phyloP scores from a whole-genome alignment of 2,329 filamentous ascomycete genomes.

The Tolypocladium pustulatum region DNA sequence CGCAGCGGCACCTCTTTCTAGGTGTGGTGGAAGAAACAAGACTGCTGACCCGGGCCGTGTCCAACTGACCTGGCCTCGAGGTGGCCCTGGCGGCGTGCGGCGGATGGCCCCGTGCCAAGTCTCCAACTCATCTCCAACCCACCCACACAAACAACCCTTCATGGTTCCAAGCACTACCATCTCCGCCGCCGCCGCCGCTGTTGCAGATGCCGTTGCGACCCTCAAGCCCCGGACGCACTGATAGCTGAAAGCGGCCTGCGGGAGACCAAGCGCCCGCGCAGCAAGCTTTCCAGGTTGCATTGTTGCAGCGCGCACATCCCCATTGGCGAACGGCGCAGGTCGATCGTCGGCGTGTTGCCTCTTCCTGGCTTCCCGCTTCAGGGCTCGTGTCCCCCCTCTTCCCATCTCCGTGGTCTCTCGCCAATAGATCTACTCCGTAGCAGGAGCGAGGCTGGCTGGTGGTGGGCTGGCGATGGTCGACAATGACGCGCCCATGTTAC shows the following conservation, averaged over 20 bases:
- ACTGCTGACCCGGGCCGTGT: background rate
- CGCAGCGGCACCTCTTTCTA: background rate
- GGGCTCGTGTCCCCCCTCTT: background rate
- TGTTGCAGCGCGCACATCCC: background rate
- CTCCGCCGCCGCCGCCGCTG: background rate
- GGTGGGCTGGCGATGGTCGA: background rate
- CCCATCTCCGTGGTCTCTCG: background rate
- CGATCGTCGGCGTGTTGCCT: background rate
- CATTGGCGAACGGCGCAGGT: background rate
- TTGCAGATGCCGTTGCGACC: background rate
- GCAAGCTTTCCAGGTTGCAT: background rate
- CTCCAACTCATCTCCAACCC: background rate
- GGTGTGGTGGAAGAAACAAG: background rate
- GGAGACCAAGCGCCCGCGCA: background rate
- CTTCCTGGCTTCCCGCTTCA: background rate
- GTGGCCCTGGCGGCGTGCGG: background rate
- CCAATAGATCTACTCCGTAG: background rate
- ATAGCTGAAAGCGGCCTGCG: background rate
- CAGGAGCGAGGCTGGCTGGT: background rate
- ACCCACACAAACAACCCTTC: background rate
- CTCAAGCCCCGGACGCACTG: background rate
- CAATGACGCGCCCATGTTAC: background rate
- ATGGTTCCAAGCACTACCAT: background rate
- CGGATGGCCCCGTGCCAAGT: background rate
- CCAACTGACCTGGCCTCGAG: background rate